Conservation (phyloP, 2,329 filamentous ascomycete genomes). For the Berkeleyomyces rouxiae region DNA sequence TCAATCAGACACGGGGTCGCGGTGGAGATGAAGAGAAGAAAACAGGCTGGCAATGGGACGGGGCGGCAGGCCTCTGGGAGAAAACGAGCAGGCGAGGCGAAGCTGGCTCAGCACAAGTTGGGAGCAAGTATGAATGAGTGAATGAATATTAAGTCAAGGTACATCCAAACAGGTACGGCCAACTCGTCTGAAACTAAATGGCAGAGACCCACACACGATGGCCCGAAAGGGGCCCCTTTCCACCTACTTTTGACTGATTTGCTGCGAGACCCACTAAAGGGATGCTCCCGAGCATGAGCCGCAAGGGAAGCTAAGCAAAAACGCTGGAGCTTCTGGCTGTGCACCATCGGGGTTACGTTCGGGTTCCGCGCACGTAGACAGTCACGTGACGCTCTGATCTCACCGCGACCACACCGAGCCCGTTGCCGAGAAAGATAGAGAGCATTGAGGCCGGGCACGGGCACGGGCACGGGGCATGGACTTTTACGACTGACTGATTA, state of each 20-base stretch:
- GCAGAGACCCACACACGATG: slow-evolving; percentile 11
- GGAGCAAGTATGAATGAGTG: background rate
- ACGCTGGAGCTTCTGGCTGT: background rate
- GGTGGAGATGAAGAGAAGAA: background rate
- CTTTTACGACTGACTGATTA: too few relatives aligned
- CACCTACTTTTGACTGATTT: too few relatives aligned
- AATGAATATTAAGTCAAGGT: slow-evolving; percentile 1
- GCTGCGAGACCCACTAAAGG: slow-evolving; percentile 9
- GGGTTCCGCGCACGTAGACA: background rate
- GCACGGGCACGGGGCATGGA: too few relatives aligned
- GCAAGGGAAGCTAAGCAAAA: background rate
- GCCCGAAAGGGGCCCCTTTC: slow-evolving; percentile 9
- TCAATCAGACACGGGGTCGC: background rate
- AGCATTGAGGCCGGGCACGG: too few relatives aligned
- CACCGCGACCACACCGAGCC: background rate
- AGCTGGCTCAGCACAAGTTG: too few relatives aligned
- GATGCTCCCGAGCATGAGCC: background rate
- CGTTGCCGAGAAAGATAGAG: too few relatives aligned
- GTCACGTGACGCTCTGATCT: background rate
- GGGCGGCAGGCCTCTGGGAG: too few relatives aligned
- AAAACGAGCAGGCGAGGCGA: too few relatives aligned
- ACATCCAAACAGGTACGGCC: background rate
- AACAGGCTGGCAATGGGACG: background rate
- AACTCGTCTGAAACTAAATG: background rate
- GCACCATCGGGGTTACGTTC: too few relatives aligned